Evolutionary conservation across 2,329 filamentous ascomycete species (phyloP), one percentile per base, ranked within the genome.

Genomic region (Talaromyces sp.): DNA sequence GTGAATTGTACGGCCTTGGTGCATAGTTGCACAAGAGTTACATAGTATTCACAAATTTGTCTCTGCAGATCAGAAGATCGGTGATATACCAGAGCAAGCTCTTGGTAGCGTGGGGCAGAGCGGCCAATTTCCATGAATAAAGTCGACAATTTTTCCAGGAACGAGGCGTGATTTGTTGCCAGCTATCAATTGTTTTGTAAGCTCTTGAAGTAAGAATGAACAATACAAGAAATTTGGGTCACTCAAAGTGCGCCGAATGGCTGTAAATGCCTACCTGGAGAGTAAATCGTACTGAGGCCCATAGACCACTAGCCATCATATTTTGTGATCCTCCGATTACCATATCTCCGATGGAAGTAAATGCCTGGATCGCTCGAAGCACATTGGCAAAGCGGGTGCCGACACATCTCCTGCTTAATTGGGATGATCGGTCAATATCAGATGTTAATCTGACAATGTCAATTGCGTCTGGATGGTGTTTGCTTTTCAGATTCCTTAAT

Each of bases 271-370:
- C 22, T 31, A 50, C 47, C 47, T 50, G 47, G n/a, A 54, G 60
- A 52, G 60, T 54, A 43, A 62, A 56, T 62, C 60, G 35, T 13
- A 62, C 33, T 33, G 50, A 43, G 4, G 60, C 60, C 60, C 60
- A 62, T 9, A 62, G 22, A 13, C 60, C 60, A 15, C 45, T 62
- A n/a, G 60, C 60, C 49, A 54, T 62, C 17, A 62, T 52, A 39
- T 62, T 62, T 31, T 62, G 60, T 13, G 47, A 27, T 47, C 47
- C 60, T 25, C 60, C 35, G 10, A 43, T 35, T 15, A 56, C 60
- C 19, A 62, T 25, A 54, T 62, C 47, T 11, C 60, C 60, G 9
- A 62, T 25, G 15, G 47, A 39, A 43, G 49, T 49, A 22, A 62
- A 62, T n/a, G 60, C 13, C 17, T 62, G 60, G 35, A 62, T 54